These are phyloP conservation scores for Scenedesmus sp. DNA, from an alignment of 163 green algal species.

Conservation along the genomic window DNA sequence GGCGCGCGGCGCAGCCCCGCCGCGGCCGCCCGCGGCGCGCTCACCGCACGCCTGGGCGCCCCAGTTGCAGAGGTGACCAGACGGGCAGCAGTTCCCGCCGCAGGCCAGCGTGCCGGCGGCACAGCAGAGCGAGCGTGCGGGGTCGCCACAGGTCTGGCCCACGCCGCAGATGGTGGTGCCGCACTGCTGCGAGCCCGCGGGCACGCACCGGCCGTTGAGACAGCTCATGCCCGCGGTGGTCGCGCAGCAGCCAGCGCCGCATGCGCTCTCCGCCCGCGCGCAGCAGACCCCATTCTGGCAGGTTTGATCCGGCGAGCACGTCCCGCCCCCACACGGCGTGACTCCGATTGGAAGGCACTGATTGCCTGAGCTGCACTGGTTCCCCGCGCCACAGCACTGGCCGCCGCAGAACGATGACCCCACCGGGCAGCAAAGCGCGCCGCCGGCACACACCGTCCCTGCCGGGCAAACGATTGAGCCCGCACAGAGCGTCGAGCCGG, in stretches of 20 bases:
- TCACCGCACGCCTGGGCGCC: too few species aligned
- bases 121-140: conserved; percentile 22
- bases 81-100: conserved; percentile 3
- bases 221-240: conserved; percentile 25
- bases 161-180: conserved; percentile 11
- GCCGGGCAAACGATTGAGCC: conserved; percentile 11
- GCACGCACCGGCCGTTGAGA: conserved; percentile 4
- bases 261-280: background rate
- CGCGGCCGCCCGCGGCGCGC: too few species aligned
- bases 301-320: conserved; percentile 15
- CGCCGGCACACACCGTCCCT: conserved; percentile 4
- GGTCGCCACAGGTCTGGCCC: conserved; percentile 14
- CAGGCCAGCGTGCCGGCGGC: conserved; percentile 1
- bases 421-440: conserved; percentile 17
- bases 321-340: background rate
- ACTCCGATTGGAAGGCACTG: conserved; percentile 9
- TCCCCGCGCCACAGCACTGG: conserved; percentile 16
- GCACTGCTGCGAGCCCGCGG: conserved; percentile 20
- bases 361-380: background rate
- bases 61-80: background rate
- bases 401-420: conserved; percentile 12
- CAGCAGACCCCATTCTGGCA: conserved; percentile 32
- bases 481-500: conserved; percentile 19
- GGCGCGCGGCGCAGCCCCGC: too few species aligned
- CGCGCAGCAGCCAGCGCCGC: conserved; percentile 21